Conservation (phyloP, 2,329 filamentous ascomycete species). For the Corinectria fuckeliana region DNA sequence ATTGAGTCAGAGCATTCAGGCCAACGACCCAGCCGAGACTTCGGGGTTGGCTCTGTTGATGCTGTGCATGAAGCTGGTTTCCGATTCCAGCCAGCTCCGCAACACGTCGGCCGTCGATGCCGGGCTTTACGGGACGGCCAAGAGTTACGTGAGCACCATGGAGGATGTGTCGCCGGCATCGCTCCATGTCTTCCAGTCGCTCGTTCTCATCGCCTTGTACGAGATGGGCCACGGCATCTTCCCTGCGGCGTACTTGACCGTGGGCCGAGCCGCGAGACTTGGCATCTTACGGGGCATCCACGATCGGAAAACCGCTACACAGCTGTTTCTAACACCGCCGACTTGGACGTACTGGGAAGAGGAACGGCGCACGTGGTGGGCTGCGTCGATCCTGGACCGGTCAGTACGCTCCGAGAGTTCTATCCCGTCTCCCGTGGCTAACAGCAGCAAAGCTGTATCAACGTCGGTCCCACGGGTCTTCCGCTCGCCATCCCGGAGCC, state of each 20-base stretch:
- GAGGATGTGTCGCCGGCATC: not conserved
- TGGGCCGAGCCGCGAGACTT: not conserved
- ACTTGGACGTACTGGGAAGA: constrained; percentile 10
- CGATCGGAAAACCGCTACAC: constrained; percentile 1
- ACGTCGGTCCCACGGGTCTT: not conserved
- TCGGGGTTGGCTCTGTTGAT: not conserved
- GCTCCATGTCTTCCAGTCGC: not conserved
- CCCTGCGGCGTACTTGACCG: not conserved
- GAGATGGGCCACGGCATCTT: not conserved
- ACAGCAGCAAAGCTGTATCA: not conserved
- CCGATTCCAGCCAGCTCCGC: not conserved
- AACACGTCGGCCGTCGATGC: not conserved
- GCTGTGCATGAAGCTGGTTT: constrained; percentile 1
- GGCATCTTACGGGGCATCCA: not conserved
- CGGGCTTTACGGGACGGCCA: not conserved
- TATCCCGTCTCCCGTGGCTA: no score
- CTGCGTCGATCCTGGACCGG: constrained; percentile 3
- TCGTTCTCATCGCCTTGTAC: not conserved
- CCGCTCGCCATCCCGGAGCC: constrained; percentile 7
- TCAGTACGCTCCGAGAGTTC: not conserved
- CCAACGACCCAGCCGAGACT: not conserved
- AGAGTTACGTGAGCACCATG: not conserved
- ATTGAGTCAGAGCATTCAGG: not conserved
- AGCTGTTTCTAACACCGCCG: not conserved
- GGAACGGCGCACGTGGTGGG: constrained; percentile 12